Evolutionary conservation across 495 filamentous ascomycete species (phyloP).

Genomic region (Penicillium paradoxum): DNA sequence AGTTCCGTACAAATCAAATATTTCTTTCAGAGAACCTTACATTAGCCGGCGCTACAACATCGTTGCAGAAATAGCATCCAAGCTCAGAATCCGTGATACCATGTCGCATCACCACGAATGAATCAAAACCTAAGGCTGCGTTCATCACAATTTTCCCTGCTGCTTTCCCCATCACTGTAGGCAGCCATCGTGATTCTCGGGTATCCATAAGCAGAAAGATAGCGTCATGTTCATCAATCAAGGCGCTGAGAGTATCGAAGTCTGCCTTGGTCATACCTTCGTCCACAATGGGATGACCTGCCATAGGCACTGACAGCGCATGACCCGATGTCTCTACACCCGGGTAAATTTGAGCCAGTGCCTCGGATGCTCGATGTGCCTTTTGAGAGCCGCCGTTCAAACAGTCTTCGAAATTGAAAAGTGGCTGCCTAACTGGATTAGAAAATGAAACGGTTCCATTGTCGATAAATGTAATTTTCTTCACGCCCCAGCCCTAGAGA

Average conservation of each 20-base stretch:
- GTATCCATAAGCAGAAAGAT: constrained; percentile 97
- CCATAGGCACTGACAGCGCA: constrained; percentile 85
- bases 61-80: constrained; percentile 98
- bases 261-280: constrained; percentile 60
- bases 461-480: constrained; percentile 93
- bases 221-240: constrained; percentile 85
- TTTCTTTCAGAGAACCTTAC: constrained; percentile 49
- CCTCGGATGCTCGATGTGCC: constrained; percentile 73
- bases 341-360: constrained; percentile 81
- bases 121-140: constrained; percentile 92
- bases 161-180: constrained; percentile 95
- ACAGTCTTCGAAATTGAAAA: constrained; percentile 88
- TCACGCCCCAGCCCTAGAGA: constrained; percentile 81
- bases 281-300: constrained; percentile 79
- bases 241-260: constrained; percentile 64
- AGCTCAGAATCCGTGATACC: constrained; percentile 61
- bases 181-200: constrained; percentile 88
- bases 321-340: constrained; percentile 77
- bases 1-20: constrained; percentile 26
- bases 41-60: constrained; percentile 91
- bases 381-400: constrained; percentile 80
- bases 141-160: constrained; percentile 93
- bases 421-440: constrained; percentile 93
- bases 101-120: constrained; percentile 95
- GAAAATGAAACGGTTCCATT: constrained; percentile 93